Percentiles rank a stretch among this genome's conserved stretches.
phyloP scores from a whole-genome alignment of 2,329 filamentous ascomycete genomes.

The Pseudocercospora vitis region DNA sequence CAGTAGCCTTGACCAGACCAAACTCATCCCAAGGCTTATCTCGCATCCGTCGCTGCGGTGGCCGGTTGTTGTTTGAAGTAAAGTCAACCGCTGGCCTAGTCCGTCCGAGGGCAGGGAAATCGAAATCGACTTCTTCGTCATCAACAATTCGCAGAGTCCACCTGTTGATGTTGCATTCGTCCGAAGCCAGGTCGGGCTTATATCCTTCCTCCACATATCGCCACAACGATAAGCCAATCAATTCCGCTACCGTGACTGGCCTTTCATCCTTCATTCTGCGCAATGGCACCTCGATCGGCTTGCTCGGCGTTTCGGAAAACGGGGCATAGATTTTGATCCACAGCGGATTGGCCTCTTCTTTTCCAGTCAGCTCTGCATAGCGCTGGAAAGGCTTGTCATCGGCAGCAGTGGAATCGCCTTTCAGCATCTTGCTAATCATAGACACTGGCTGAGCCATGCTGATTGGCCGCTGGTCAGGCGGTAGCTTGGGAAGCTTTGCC shows the following conservation, averaged over 20 bases:
- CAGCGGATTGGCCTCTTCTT: slow-evolving; percentile 74
- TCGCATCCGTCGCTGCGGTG: slow-evolving; percentile 63
- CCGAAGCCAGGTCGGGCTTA: slow-evolving; percentile 63
- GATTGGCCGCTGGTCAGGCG: slow-evolving; percentile 66
- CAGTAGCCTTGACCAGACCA: slow-evolving; percentile 70
- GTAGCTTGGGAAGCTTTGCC: slow-evolving; percentile 63
- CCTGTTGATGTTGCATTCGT: slow-evolving; percentile 75
- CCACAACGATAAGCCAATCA: slow-evolving; percentile 79
- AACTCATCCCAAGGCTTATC: slow-evolving; percentile 82
- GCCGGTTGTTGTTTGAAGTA: slow-evolving; percentile 73
- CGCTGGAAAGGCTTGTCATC: slow-evolving; percentile 68
- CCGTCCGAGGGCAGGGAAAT: slow-evolving; percentile 75
- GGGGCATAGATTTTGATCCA: slow-evolving; percentile 75
- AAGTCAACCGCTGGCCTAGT: slow-evolving; percentile 75
- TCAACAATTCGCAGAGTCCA: slow-evolving; percentile 84
- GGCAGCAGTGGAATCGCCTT: slow-evolving; percentile 54
- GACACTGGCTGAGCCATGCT: slow-evolving; percentile 74
- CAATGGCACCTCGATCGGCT: slow-evolving; percentile 71
- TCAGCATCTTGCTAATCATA: slow-evolving; percentile 56
- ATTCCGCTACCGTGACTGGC: slow-evolving; percentile 70
- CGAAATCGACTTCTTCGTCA: slow-evolving; percentile 80
- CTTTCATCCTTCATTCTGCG: slow-evolving; percentile 68
- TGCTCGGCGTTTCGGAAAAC: slow-evolving; percentile 64
- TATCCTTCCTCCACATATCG: slow-evolving; percentile 75
- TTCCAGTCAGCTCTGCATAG: slow-evolving; percentile 73